Evolutionary conservation across 768 basidiomycete species (phyloP).

Genomic region (Basidioascus undulatus): DNA sequence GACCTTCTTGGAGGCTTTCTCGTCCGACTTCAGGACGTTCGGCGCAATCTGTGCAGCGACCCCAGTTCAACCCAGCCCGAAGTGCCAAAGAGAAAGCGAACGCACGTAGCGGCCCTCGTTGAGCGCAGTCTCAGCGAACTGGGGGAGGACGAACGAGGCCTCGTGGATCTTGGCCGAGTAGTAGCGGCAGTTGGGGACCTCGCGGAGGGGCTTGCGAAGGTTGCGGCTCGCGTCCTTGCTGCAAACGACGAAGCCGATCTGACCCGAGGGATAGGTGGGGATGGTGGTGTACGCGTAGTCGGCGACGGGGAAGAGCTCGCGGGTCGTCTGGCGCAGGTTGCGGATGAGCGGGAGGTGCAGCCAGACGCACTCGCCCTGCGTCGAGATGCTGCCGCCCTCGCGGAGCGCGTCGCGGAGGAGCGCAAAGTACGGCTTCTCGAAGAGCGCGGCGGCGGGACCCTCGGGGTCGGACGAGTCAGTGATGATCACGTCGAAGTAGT

Average conservation of each 20-base stretch:
- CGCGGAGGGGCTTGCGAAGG: slow-evolving; percentile 45
- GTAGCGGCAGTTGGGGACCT: slow-evolving; percentile 48
- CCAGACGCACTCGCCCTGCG: slow-evolving; percentile 92
- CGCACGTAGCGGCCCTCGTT: slow-evolving; percentile 44
- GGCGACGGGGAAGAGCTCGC: slow-evolving; percentile 47
- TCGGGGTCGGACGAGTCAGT: slow-evolving; percentile 97
- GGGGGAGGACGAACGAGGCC: slow-evolving; percentile 71
- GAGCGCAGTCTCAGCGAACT: slow-evolving; percentile 55
- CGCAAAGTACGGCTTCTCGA: slow-evolving; percentile 92
- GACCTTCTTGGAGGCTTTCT: slow-evolving; percentile 30
- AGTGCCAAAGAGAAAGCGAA: no score
- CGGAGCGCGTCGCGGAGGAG: slow-evolving; percentile 72
- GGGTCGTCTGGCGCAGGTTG: slow-evolving; percentile 41
- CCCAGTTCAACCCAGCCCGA: no score
- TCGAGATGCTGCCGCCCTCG: slow-evolving; percentile 77
- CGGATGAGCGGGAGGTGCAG: slow-evolving; percentile 70
- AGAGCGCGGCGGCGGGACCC: slow-evolving; percentile 77
- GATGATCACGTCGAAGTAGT: slow-evolving; percentile 81
- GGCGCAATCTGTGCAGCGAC: no score
- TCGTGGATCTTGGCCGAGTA: slow-evolving; percentile 63
- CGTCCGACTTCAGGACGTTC: no score
- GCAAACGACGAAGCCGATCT: slow-evolving; percentile 82
- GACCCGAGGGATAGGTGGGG: slow-evolving; percentile 94
- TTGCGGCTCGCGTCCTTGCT: slow-evolving; percentile 47
- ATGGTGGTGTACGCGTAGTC: slow-evolving; percentile 92